Base-by-base conservation (phyloP, 225 moss, liverwort and hornwort species). In the Sphagnum contortum region DNA sequence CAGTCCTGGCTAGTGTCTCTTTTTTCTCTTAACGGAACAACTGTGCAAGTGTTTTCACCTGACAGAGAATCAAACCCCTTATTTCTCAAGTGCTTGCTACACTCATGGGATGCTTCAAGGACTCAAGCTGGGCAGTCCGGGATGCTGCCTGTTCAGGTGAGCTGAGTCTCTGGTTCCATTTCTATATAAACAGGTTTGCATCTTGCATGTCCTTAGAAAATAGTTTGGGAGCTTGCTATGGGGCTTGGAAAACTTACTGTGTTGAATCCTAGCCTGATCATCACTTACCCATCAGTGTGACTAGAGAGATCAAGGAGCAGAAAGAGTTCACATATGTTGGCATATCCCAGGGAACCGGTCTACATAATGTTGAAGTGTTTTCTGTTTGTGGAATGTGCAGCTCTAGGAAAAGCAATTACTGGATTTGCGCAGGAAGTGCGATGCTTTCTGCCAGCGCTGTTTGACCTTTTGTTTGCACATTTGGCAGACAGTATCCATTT, bases 121-220 rank as follows among this genome's bases (percentile, higher is more conserved):
- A 90, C 73, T 69, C 76, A 45, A 88, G 83, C 74, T 90, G 87
- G 87, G 72, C 76, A 67, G 90, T 90, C 60, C 85, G 90, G 65
- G 90, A 90, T 85, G 87, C 90, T 80, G 85, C 88, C 50, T 90
- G 88, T 77, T 87, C 90, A 9, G 88, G 90, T 90, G 73, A 78
- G 77, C 60, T 45, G 47, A 53, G 12, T 52, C 11, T 46, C 48
- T 63, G 11, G 3, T 59, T 10, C 6, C 48, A 11, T 47, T 64
- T 29, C 29, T 29, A 29, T 29, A 29, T 29, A 29, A 29, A 29
- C 29, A 29, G 29, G 29, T 29, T 29, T 29, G 29, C 29, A 29
- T 29, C 29, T 29, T 29, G 29, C 29, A 29, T 29, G 29, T 29
- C 29, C 29, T 29, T 29, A 29, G 29, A 29, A 29, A 29, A 8